Evolutionary conservation across 306 rosid species (phyloP), one percentile per base, ranked within the genome.

Genomic region (Cicer yamashitae): DNA sequence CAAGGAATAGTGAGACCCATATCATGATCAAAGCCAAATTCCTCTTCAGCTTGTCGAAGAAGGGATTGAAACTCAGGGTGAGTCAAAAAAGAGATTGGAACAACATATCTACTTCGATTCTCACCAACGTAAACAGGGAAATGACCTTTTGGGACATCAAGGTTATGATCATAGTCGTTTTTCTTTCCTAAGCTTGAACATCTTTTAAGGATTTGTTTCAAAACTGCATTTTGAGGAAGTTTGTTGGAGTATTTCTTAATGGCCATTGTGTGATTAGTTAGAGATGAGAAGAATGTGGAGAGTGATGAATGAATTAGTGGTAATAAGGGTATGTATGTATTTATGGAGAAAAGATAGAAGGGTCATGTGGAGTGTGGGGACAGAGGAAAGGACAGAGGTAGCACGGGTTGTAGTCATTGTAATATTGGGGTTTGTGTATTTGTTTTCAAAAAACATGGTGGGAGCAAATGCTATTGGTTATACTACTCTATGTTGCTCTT

Each of bases 1-100:
- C 98, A 94, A 57, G 98, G 98, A 77, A 94, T 91, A 0, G 96
- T 89, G 80, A 92, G 89, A 8, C 98, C 98, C 98, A 91, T 88
- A 5, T 94, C 96, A 53, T 91, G 98, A 71, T 89, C 91, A 37
- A 91, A 94, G 1, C 98, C 98, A 37, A 90, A 94, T 54, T 94
- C 98, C 70, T 94, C 98, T 68, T 94, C 98, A 0, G 98, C 97
- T 85, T 82, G 94, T 20, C 88, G 85, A 17, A 94, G 97, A 22
- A 94, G 94, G 18, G 88, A 85, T 22, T 90, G 96, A 52, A 94
- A 94, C 77, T 89, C 80, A 0, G 98, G 97, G 54, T 90, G 96
- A 48, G 92, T 84, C 48, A 94, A 64, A 82, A 91, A 86, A 0
- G 97, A 91, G 80, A 94, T 94, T 0, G 98, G 97, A 5, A 94